phyloP scores from a whole-genome alignment of 2,329 filamentous ascomycete genomes.

The Lachnellula arida region DNA sequence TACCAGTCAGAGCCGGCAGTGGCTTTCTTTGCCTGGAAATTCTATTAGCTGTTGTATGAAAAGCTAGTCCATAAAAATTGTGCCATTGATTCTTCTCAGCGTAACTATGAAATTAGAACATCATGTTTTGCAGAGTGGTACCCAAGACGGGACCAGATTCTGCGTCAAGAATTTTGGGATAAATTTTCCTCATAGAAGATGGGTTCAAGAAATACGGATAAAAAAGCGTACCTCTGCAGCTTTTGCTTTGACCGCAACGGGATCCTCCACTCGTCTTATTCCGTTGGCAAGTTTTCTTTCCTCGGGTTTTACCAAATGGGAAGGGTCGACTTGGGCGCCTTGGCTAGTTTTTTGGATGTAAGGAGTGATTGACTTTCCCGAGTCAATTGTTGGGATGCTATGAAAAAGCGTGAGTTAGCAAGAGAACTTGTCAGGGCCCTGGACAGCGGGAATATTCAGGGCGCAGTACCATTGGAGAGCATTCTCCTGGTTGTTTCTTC shows the following conservation, averaged over 20 bases:
- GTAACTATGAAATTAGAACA: conserved; percentile 64
- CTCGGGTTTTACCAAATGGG: conserved; percentile 44
- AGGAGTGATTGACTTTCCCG: conserved; percentile 37
- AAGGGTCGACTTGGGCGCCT: conserved; percentile 48
- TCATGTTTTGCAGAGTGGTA: conserved; percentile 65
- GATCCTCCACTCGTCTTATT: conserved; percentile 50
- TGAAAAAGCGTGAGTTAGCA: conserved; percentile 9
- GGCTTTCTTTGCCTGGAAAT: conserved; percentile 39
- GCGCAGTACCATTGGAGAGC: conserved; percentile 18
- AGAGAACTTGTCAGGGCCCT: neutral
- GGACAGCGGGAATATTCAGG: neutral
- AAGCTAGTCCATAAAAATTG: conserved; percentile 9
- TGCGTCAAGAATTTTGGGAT: conserved; percentile 70
- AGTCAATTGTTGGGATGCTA: conserved; percentile 20
- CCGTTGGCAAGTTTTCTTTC: conserved; percentile 43
- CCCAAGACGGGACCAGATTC: conserved; percentile 75
- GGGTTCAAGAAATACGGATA: neutral
- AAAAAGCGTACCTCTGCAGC: conserved; percentile 45
- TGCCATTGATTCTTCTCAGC: conserved; percentile 45
- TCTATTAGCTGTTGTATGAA: conserved; percentile 18
- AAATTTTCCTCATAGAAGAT: conserved; percentile 68
- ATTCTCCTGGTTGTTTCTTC: conserved; percentile 12
- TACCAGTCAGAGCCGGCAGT: conserved; percentile 83
- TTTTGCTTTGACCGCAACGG: conserved; percentile 41
- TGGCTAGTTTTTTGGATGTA: conserved; percentile 50